Percentiles rank a stretch among this genome's conserved stretches.
Conservation (phyloP, 345 rosid species). For the Corchorus olitorius region DNA sequence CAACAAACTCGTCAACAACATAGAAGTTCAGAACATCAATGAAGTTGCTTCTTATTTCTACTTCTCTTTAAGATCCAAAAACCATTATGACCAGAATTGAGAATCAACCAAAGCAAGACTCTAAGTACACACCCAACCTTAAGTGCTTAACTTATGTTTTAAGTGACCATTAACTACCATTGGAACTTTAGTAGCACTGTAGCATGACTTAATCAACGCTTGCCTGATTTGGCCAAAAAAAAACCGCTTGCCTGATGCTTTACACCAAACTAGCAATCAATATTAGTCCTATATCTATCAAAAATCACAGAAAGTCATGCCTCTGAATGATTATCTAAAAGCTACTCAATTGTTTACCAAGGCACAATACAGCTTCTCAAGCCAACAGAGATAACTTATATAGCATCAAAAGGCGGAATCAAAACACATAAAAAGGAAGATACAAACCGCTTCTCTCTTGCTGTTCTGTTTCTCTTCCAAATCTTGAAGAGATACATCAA, state of each 20-base stretch:
- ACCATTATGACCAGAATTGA: not conserved
- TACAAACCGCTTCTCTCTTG: slow-evolving; percentile 83
- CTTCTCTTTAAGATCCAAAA: not conserved
- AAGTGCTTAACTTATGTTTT: not conserved
- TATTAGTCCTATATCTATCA: not conserved
- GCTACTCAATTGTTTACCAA: not conserved
- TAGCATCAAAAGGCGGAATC: not conserved
- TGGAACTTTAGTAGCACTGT: not conserved
- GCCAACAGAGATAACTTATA: not conserved
- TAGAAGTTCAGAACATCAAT: not conserved
- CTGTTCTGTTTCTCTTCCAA: slow-evolving; percentile 88
- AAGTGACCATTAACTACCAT: not conserved
- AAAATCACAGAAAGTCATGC: not conserved
- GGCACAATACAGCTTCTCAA: not conserved
- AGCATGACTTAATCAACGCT: not conserved
- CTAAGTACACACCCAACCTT: not conserved
- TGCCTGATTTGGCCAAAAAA: too few relatives aligned
- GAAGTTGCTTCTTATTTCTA: too few relatives aligned
- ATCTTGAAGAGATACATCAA: slow-evolving; percentile 85
- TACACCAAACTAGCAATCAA: not conserved
- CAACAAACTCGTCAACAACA: not conserved
- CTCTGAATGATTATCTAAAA: not conserved
- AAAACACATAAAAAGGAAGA: not conserved
- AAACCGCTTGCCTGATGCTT: not conserved
- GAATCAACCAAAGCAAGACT: not conserved